phyloP scores from a whole-genome alignment of 202 grass and related monocot species.

The Carex arenaria region DNA sequence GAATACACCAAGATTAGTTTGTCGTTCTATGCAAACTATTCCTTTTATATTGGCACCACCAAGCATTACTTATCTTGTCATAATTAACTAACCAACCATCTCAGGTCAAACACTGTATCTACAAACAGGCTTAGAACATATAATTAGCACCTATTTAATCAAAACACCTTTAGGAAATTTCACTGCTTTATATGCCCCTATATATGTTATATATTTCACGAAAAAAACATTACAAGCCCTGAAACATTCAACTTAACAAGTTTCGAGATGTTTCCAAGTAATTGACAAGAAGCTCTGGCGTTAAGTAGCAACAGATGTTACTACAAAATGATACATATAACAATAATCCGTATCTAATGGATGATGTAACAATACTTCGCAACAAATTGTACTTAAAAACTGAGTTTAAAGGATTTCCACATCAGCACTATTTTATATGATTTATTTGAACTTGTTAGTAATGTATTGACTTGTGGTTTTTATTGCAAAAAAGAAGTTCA shows the following conservation, averaged over 20 bases:
- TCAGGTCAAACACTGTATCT: not conserved
- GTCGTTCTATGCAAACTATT: not conserved
- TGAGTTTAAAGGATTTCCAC: not conserved
- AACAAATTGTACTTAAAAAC: not conserved
- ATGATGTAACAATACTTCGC: not conserved
- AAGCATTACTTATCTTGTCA: conserved; percentile 3
- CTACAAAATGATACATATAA: not conserved
- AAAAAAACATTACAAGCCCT: not conserved
- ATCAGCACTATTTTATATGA: not conserved
- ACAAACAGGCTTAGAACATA: not conserved
- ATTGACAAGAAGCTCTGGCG: not conserved
- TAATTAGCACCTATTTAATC: not conserved
- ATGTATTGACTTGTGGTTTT: not conserved
- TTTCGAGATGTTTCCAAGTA: not conserved
- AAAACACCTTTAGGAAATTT: not conserved
- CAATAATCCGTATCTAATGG: not conserved
- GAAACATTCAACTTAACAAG: not conserved
- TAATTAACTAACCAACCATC: not conserved
- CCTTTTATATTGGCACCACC: not conserved
- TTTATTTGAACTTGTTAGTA: not conserved
- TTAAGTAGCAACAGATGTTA: not conserved
- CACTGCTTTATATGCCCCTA: not conserved
- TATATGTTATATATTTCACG: not conserved
- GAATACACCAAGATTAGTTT: conserved; percentile 2
- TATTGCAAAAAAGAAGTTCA: not conserved